Conservation (phyloP, 2,329 filamentous ascomycete genomes). For the Clathrospora elynae region DNA sequence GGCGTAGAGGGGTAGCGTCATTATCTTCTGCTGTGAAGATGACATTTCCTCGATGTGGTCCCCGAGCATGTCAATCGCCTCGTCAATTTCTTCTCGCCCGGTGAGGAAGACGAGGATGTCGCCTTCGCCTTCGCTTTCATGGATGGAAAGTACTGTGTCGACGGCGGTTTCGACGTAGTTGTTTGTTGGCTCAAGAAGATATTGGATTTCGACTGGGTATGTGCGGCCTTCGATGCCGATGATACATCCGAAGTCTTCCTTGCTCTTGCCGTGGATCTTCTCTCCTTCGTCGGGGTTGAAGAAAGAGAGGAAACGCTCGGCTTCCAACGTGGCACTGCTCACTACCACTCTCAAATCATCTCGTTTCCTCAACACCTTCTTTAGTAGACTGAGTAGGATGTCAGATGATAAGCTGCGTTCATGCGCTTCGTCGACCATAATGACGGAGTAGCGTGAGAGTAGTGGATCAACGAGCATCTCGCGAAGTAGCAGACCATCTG, state of each 20-base stretch:
- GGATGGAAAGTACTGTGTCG: conserved; percentile 84
- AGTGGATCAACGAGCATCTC: conserved; percentile 94
- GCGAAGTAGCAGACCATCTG: conserved; percentile 87
- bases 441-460: conserved; percentile 86
- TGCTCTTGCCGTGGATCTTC: conserved; percentile 45
- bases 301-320: conserved; percentile 81
- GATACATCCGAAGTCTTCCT: conserved; percentile 63
- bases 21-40: conserved; percentile 63
- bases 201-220: conserved; percentile 86
- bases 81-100: conserved; percentile 90
- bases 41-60: conserved; percentile 71
- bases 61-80: conserved; percentile 75
- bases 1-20: conserved; percentile 82
- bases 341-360: conserved; percentile 85
- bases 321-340: conserved; percentile 91
- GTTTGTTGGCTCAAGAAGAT: conserved; percentile 76
- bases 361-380: conserved; percentile 82
- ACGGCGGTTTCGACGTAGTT: conserved; percentile 86
- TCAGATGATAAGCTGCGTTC: conserved; percentile 93
- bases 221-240: conserved; percentile 86
- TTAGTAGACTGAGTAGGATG: conserved; percentile 83
- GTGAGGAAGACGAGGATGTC: conserved; percentile 93
- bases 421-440: conserved; percentile 98
- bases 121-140: conserved; percentile 76
- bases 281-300: conserved; percentile 62